Percentiles rank a stretch among this genome's conserved stretches.
Evolutionary conservation across 768 basidiomycete species (phyloP).

Genomic region (Trametes cinnabarina): DNA sequence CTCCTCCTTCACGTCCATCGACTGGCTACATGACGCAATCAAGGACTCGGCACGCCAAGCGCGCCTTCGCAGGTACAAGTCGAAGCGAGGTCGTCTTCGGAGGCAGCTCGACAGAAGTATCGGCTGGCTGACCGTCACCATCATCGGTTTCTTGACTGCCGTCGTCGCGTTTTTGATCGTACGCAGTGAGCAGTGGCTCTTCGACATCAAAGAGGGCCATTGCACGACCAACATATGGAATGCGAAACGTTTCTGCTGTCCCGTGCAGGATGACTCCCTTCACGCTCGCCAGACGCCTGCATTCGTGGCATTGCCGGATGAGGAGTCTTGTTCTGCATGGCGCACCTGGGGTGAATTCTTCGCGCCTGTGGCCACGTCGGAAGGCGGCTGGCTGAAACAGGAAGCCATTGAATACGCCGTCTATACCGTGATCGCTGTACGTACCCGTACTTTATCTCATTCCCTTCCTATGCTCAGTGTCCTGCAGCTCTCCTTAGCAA

Average conservation of each 20-base stretch:
- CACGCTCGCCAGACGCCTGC: not conserved
- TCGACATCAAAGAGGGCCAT: conserved; percentile 91
- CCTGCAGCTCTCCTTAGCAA: conserved; percentile 67
- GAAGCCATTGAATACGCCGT: conserved; percentile 59
- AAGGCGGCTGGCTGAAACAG: conserved; percentile 36
- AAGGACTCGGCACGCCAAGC: conserved; percentile 86
- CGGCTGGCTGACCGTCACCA: conserved; percentile 87
- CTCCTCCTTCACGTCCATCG: conserved; percentile 85
- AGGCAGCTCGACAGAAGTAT: conserved; percentile 72
- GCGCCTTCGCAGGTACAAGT: conserved; percentile 65
- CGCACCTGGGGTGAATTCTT: conserved; percentile 68
- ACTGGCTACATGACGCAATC: conserved; percentile 96
- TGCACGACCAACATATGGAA: conserved; percentile 70
- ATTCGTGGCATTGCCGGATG: conserved; percentile 20
- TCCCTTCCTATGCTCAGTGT: not conserved
- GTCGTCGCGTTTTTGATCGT: conserved; percentile 84
- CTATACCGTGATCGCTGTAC: conserved; percentile 77
- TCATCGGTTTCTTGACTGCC: conserved; percentile 85
- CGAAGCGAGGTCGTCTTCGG: conserved; percentile 61
- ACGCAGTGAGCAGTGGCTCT: conserved; percentile 83
- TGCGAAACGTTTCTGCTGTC: conserved; percentile 83
- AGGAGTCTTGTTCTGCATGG: conserved; percentile 66
- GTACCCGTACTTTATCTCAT: conserved; percentile 29
- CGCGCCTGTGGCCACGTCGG: conserved; percentile 29
- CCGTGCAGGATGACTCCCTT: conserved; percentile 26